A percentile compares a stretch with the other conserved stretches of the same genome.
Conservation (phyloP, 2,329 filamentous ascomycete species). For the Xylaria multiplex region DNA sequence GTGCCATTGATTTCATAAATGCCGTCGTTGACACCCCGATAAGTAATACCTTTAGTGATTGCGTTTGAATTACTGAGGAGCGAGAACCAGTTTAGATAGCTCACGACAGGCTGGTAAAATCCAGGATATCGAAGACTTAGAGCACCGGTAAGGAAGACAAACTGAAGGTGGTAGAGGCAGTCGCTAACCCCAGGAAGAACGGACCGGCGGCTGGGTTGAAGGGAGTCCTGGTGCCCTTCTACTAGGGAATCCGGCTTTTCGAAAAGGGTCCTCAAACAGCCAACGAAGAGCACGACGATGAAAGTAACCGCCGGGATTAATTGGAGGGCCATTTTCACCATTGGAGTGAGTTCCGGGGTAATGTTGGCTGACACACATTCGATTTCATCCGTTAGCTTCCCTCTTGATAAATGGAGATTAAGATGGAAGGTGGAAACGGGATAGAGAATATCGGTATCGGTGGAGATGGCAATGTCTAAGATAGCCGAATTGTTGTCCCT, state of each 20-base stretch:
- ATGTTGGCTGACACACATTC: conserved; percentile 4
- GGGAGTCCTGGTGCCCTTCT: neutral
- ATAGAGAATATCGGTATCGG: conserved; percentile 3
- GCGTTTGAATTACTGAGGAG: conserved; percentile 1
- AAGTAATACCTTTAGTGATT: neutral
- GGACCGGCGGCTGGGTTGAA: neutral
- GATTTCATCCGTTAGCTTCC: neutral
- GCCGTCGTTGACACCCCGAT: neutral
- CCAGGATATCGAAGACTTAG: conserved; percentile 2
- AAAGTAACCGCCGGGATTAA: neutral
- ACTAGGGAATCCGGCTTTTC: neutral
- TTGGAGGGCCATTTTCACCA: neutral
- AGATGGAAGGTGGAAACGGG: neutral
- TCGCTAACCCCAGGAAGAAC: conserved; percentile 1
- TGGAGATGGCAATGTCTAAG: neutral
- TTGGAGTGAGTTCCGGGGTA: neutral
- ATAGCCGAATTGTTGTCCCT: neutral
- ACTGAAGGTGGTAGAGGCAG: conserved; percentile 2
- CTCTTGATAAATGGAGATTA: neutral
- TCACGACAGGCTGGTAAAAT: neutral
- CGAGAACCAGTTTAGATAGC: conserved; percentile 2
- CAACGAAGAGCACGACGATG: neutral
- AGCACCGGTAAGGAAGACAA: neutral
- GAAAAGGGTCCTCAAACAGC: neutral
- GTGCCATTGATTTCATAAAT: conserved; percentile 1